A percentile compares a stretch with the other conserved stretches of the same genome.
Evolutionary conservation across 768 basidiomycete species (phyloP).

Genomic region (Tulasnella calospora): DNA sequence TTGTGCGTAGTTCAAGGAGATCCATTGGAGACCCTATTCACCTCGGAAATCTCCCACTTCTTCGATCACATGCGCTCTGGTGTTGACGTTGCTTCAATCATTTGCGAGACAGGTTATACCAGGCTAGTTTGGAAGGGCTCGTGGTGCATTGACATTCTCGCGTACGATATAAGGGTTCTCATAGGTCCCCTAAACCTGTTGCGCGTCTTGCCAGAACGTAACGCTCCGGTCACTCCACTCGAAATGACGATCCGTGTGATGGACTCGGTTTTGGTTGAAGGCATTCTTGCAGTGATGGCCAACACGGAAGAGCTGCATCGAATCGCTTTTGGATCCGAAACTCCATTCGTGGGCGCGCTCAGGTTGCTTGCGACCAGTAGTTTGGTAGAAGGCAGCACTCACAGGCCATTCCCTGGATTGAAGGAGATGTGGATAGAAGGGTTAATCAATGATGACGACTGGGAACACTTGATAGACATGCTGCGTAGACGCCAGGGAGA

Average conservation of each 20-base stretch:
- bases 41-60: not conserved
- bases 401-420: not conserved
- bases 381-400: not conserved
- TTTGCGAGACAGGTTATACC: not conserved
- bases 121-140: not conserved
- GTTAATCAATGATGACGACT: not conserved
- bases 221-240: not conserved
- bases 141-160: not conserved
- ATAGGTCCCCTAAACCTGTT: not conserved
- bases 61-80: not conserved
- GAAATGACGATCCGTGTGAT: not conserved
- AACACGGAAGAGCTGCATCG: not conserved
- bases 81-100: not conserved
- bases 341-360: not conserved
- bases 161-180: not conserved
- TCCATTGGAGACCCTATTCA: not conserved
- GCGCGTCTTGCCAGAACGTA: not conserved
- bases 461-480: not conserved
- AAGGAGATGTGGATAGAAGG: not conserved
- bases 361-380: not conserved
- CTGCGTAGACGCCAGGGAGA: not conserved
- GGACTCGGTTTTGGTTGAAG: not conserved
- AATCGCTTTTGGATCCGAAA: not conserved
- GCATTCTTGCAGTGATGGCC: not conserved
- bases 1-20: not conserved